Percentiles rank a stretch among this genome's conserved stretches.
Evolutionary conservation across 2,329 filamentous ascomycete genomes (phyloP).

Genomic region (Arthrinium phaeospermum): DNA sequence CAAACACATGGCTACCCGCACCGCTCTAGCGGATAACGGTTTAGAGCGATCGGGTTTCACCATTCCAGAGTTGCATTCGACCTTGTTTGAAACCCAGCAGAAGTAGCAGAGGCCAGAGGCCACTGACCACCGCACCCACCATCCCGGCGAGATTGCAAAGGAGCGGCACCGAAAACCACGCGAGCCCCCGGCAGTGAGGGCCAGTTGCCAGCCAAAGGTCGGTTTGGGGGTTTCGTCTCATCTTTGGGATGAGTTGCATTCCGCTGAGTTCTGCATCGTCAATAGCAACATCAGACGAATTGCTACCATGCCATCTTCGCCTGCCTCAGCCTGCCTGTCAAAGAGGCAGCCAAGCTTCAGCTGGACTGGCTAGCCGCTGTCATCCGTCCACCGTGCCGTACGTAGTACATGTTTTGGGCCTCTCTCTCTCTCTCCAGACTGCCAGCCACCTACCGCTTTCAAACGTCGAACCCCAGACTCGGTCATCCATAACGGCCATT

Average conservation of each 20-base stretch:
- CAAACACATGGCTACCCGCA: constrained; percentile 38
- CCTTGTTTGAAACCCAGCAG: constrained; percentile 33
- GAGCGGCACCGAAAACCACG: constrained; percentile 35
- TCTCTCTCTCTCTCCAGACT: background rate
- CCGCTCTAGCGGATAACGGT: constrained; percentile 36
- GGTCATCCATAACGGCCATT: background rate
- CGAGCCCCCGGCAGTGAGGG: constrained; percentile 28
- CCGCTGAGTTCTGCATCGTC: background rate
- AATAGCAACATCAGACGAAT: constrained; percentile 18
- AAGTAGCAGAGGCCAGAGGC: background rate
- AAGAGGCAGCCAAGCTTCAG: constrained; percentile 11
- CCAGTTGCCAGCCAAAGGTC: background rate
- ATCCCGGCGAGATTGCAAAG: constrained; percentile 36
- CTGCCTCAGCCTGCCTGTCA: background rate
- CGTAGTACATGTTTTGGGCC: background rate
- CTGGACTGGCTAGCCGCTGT: constrained; percentile 5
- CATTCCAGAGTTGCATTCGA: constrained; percentile 36
- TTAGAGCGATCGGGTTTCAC: constrained; percentile 38
- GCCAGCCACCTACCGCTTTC: background rate
- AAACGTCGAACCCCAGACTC: constrained; percentile 8
- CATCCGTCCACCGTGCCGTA: constrained; percentile 1
- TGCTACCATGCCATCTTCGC: background rate
- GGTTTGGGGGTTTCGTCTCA: constrained; percentile 17
- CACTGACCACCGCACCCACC: constrained; percentile 27
- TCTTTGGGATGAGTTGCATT: constrained; percentile 17